A percentile compares a stretch with the other conserved stretches of the same genome.
Conservation (phyloP, 2,329 filamentous ascomycete species). For the Cladophialophora yegresii region DNA sequence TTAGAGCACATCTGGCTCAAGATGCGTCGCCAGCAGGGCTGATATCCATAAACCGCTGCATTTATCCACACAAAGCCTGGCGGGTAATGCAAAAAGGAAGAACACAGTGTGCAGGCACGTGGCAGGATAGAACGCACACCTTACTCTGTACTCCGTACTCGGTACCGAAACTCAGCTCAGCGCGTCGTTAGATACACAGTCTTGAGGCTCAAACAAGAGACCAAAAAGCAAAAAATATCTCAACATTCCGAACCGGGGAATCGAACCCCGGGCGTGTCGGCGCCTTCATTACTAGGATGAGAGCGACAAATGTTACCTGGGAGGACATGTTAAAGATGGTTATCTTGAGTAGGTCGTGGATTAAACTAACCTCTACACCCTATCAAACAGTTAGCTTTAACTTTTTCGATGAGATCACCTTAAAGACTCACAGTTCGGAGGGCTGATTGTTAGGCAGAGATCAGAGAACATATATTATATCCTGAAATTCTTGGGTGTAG, state of each 20-base stretch:
- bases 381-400: neutral
- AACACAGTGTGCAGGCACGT: neutral
- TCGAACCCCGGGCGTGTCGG: slow-evolving; percentile 15
- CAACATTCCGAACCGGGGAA: slow-evolving; percentile 6
- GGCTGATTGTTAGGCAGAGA: slow-evolving; percentile 4
- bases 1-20: neutral
- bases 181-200: too few species aligned
- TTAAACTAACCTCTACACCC: neutral
- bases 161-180: too few species aligned
- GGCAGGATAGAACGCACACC: neutral
- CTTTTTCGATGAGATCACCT: too few species aligned
- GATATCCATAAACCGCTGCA: neutral
- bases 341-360: neutral
- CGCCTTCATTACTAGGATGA: slow-evolving; percentile 32
- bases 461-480: too few species aligned
- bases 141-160: too few species aligned
- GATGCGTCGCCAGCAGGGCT: neutral
- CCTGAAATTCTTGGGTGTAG: too few species aligned
- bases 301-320: slow-evolving; percentile 21
- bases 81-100: neutral
- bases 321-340: neutral
- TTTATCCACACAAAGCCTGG: neutral
- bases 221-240: neutral
- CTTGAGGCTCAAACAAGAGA: neutral
- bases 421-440: slow-evolving; percentile 11